Percentiles rank a stretch among this genome's conserved stretches.
phyloP scores from a whole-genome alignment of 805 yeast genomes.

The Cyberlindnera euphorbiiphila region DNA sequence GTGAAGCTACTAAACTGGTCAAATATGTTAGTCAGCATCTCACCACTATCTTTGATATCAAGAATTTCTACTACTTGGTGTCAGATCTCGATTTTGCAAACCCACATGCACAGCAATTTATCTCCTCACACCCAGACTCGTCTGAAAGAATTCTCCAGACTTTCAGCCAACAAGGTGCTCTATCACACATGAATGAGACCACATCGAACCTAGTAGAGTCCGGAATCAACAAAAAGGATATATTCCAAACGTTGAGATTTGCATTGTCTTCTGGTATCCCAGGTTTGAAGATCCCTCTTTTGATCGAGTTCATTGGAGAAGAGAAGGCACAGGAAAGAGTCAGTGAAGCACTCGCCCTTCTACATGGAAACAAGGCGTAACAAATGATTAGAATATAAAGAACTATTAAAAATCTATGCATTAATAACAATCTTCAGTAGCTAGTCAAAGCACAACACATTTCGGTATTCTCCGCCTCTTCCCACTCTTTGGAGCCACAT shows the following conservation, averaged over 20 bases:
- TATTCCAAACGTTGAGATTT: conserved; percentile 58
- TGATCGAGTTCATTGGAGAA: conserved; percentile 53
- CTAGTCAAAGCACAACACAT: conserved; percentile 11
- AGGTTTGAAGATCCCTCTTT: conserved; percentile 61
- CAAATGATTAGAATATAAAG: neutral
- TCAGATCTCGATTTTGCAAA: conserved; percentile 24
- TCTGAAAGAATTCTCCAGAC: conserved; percentile 18
- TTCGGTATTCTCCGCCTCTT: conserved; percentile 10
- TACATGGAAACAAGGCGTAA: neutral
- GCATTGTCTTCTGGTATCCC: conserved; percentile 69
- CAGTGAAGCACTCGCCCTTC: neutral
- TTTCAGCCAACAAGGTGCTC: conserved; percentile 9
- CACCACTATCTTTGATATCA: conserved; percentile 50
- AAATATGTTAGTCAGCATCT: conserved; percentile 45
- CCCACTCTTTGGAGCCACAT: conserved; percentile 1
- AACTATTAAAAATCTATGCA: neutral
- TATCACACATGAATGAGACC: conserved; percentile 7
- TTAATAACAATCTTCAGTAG: too few species aligned
- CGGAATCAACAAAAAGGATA: conserved; percentile 33
- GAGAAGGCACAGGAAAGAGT: conserved; percentile 32
- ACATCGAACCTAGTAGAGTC: conserved; percentile 6
- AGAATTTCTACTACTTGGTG: conserved; percentile 48
- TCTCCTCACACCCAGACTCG: conserved; percentile 18
- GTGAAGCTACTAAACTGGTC: conserved; percentile 39
- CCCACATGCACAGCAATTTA: conserved; percentile 31